Percentiles rank a stretch among this genome's conserved stretches.
phyloP scores from a whole-genome alignment of 352 stramenopile species.

The Phytopythium aichiense region DNA sequence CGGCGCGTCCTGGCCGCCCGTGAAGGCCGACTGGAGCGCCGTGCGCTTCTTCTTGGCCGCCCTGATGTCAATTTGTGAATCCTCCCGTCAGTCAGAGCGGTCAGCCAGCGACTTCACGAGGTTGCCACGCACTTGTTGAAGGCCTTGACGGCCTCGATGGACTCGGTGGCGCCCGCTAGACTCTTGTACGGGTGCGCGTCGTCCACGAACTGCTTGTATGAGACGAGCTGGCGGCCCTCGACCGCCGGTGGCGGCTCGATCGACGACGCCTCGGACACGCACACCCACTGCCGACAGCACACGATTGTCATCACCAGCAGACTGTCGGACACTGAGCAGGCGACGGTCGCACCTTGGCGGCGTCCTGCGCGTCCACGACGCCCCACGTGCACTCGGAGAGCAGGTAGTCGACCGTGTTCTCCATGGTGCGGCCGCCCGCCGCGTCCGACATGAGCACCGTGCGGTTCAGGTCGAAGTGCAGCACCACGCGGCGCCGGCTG shows the following conservation, averaged over 20 bases:
- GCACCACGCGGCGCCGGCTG: slow-evolving; percentile 45
- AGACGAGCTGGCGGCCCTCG: slow-evolving; percentile 27
- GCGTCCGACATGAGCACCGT: slow-evolving; percentile 89
- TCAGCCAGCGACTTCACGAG: neutral
- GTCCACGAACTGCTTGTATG: slow-evolving; percentile 87
- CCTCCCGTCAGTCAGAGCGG: neutral
- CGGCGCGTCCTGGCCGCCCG: slow-evolving; percentile 31
- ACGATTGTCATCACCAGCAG: neutral
- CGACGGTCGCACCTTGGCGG: slow-evolving; percentile 15
- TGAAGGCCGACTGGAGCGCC: slow-evolving; percentile 74
- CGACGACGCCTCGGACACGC: slow-evolving; percentile 50
- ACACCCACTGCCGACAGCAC: slow-evolving; percentile 37
- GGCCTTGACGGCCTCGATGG: slow-evolving; percentile 58
- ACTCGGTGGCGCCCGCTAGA: slow-evolving; percentile 15
- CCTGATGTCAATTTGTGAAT: slow-evolving; percentile 6
- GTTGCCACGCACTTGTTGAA: slow-evolving; percentile 49
- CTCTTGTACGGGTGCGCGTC: slow-evolving; percentile 64
- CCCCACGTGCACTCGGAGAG: slow-evolving; percentile 81
- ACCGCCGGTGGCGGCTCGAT: slow-evolving; percentile 27
- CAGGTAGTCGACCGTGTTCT: slow-evolving; percentile 86
- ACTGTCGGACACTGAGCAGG: no score
- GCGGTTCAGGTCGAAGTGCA: slow-evolving; percentile 89
- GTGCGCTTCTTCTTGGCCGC: slow-evolving; percentile 76
- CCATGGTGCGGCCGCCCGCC: slow-evolving; percentile 82
- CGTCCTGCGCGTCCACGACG: slow-evolving; percentile 29